Evolutionary conservation across 2,329 filamentous ascomycete species (phyloP), one percentile per base, ranked within the genome.

Genomic region (Emydomyces testavorans): DNA sequence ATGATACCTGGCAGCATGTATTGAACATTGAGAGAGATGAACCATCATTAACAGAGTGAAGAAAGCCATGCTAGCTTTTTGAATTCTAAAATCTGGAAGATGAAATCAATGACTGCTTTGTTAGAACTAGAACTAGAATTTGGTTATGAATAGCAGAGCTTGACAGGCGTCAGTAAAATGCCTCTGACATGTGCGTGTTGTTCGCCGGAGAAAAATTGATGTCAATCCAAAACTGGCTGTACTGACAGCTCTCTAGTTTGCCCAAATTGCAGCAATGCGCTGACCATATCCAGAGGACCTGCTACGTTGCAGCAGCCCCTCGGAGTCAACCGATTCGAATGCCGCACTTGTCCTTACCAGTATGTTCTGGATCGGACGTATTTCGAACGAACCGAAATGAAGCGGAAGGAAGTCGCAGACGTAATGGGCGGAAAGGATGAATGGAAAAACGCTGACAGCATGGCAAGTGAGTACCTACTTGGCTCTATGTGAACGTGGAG

Each of bases 281-380:
- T 73, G 48, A 71, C 69, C 10, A 67, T 73, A 43, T 67, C 68
- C 36, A 64, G 65, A 42, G 61, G 62, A 1, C 62, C 67, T 7
- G 57, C 65, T 3, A 63, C 62, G 13, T 58, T 58, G 1, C 58
- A 64, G 45, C 61, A 67, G 48, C 66, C 68, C 11, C 53, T 65
- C 35, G 70, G 69, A 1, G 61, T 68, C 45, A 95, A 95, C 72
- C 83, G 88, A 50, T 87, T 96, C 67, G 87, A 94, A 68, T 98
- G 92, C 71, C 85, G 87, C 50, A 94, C 88, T 50, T 98, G 92
- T 59, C 90, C 92, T 3, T 98, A 94, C 71, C 82, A 93, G 65
- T 88, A 87, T 67, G 72, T 83, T 50, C 82, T 96, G 60, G 80
- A 82, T 56, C 77, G 82, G 59, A 79, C 81, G 52, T 84, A 87